Percentiles rank a stretch among this genome's conserved stretches.
Evolutionary conservation across 164 flowering plant species (phyloP).

Genomic region (Tetrastigma voinierianum): DNA sequence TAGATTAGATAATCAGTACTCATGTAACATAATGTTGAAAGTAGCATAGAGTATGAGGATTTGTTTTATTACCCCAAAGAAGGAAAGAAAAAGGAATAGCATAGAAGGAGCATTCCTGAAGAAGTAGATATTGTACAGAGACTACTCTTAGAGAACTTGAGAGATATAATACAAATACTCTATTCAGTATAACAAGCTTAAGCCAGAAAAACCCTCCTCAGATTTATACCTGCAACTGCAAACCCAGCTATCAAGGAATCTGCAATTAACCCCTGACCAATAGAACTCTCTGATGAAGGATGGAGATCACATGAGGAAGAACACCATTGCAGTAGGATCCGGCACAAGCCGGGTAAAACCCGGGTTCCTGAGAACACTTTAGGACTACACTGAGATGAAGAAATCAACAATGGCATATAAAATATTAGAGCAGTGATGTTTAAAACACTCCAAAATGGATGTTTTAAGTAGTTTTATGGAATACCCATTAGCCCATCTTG

Average conservation of each 20-base stretch:
- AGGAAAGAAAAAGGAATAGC: background rate
- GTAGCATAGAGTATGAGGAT: background rate
- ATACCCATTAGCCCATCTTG: background rate
- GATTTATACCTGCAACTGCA: background rate
- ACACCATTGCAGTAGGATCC: background rate
- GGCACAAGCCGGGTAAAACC: constrained; percentile 1
- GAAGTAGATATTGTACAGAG: background rate
- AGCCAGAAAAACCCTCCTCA: background rate
- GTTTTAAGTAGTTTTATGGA: background rate
- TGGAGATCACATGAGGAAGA: background rate
- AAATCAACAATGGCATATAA: background rate
- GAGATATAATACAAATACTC: background rate
- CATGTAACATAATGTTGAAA: constrained; percentile 4
- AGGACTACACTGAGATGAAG: background rate
- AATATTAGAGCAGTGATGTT: background rate
- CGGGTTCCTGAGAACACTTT: background rate
- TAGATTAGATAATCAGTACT: background rate
- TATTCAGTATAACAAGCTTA: background rate
- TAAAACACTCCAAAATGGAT: background rate
- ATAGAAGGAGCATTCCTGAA: background rate
- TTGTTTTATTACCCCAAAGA: background rate
- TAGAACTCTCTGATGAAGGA: background rate
- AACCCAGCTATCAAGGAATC: too few relatives aligned
- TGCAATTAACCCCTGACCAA: background rate
- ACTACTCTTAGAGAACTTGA: background rate